phyloP scores from a whole-genome alignment of 2,329 filamentous ascomycete species.

The Didymella pomorum region DNA sequence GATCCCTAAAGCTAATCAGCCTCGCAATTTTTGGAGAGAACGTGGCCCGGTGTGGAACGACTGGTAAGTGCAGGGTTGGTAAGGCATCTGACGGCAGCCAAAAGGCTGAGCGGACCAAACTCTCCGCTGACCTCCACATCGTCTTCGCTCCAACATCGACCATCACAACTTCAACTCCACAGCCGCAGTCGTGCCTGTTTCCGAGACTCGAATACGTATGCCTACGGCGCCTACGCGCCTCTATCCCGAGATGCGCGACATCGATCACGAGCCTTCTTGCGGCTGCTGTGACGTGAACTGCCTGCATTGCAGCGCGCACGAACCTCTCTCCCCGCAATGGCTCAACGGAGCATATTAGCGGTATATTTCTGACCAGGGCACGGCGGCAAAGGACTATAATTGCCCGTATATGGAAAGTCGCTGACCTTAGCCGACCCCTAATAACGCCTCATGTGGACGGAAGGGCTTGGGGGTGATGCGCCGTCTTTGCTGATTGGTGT shows the following conservation, averaged over 20 bases:
- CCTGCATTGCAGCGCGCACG: constrained; percentile 38
- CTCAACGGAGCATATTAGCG: constrained; percentile 33
- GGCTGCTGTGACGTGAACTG: constrained; percentile 40
- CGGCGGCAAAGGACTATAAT: constrained; percentile 39
- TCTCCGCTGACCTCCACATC: constrained; percentile 23
- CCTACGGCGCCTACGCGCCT: constrained; percentile 25
- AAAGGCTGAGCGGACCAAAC: constrained; percentile 31
- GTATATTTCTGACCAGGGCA: constrained; percentile 25
- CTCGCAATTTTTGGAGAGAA: constrained; percentile 36
- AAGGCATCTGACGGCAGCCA: constrained; percentile 19
- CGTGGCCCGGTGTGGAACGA: constrained; percentile 26
- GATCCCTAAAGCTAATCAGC: constrained; percentile 38
- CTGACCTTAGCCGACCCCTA: constrained; percentile 25
- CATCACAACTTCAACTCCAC: constrained; percentile 8
- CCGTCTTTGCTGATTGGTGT: constrained; percentile 11
- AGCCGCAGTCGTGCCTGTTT: constrained; percentile 6
- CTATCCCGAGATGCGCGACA: constrained; percentile 29
- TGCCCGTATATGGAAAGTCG: constrained; percentile 22
- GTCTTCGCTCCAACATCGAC: constrained; percentile 4
- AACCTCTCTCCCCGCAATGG: constrained; percentile 26
- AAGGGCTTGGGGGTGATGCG: constrained; percentile 2
- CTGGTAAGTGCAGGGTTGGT: constrained; percentile 42
- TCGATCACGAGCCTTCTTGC: constrained; percentile 38
- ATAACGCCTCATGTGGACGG: constrained; percentile 29
- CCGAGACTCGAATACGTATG: constrained; percentile 12